Conservation (phyloP, 1,284 basidiomycete genomes). For the Malassezia psittaci region DNA sequence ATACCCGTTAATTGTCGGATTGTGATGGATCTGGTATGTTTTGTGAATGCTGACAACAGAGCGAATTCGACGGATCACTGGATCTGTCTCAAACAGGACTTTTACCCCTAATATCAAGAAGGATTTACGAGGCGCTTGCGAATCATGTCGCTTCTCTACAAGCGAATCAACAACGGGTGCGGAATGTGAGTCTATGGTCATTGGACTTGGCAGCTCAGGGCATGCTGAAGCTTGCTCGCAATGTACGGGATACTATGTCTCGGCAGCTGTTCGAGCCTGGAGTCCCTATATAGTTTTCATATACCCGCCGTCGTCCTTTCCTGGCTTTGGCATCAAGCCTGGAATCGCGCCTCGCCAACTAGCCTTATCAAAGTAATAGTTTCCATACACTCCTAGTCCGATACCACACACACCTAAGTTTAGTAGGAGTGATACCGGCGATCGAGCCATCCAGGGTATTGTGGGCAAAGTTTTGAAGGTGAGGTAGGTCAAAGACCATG, state of each 20-base stretch:
- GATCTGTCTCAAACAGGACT: conserved; percentile 45
- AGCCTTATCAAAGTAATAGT: conserved; percentile 36
- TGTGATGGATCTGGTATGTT: conserved; percentile 36
- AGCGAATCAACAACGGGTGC: conserved; percentile 32
- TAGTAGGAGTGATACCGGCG: conserved; percentile 21
- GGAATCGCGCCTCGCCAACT: conserved; percentile 37
- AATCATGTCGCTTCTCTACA: conserved; percentile 41
- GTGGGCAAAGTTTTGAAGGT: conserved; percentile 28
- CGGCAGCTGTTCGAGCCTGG: neutral
- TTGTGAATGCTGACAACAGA: conserved; percentile 10
- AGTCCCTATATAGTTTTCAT: conserved; percentile 1
- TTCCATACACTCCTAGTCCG: conserved; percentile 31
- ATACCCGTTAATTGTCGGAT: conserved; percentile 35
- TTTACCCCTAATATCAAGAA: conserved; percentile 37
- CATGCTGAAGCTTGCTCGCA: conserved; percentile 17
- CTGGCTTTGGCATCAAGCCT: conserved; percentile 4
- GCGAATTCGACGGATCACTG: conserved; percentile 45
- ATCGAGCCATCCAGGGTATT: conserved; percentile 16
- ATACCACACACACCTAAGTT: conserved; percentile 18
- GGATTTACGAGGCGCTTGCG: conserved; percentile 46
- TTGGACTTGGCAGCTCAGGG: conserved; percentile 28
- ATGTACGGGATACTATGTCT: conserved; percentile 6
- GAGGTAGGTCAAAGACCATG: conserved; percentile 40
- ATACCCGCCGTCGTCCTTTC: conserved; percentile 9
- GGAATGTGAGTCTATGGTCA: conserved; percentile 41